These are phyloP conservation scores for Kwoniella dendrophila DNA, from an alignment of 768 basidiomycete genomes.

Conservation along the genomic window DNA sequence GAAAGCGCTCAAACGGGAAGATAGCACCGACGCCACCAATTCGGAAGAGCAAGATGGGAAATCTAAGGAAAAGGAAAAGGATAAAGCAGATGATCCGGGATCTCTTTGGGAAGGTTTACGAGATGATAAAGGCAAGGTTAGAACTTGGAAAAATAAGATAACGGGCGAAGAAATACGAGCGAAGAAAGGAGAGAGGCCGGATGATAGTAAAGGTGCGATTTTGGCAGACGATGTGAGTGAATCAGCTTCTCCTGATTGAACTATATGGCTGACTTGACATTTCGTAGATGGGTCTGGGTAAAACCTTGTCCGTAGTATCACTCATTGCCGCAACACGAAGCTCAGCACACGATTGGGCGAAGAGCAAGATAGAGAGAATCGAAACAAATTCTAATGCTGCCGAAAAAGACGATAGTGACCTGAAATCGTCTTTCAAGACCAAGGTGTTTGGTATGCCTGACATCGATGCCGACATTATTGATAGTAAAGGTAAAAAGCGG, in stretches of 20 bases:
- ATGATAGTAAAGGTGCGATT: constrained; percentile 76
- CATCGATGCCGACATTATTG: constrained; percentile 34
- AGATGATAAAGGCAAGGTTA: constrained; percentile 53
- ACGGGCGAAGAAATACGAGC: constrained; percentile 70
- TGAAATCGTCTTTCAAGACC: constrained; percentile 38
- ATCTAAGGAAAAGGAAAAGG: constrained; percentile 58
- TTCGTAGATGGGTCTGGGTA: constrained; percentile 91
- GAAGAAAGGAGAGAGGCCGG: constrained; percentile 58
- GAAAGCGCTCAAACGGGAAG: constrained; percentile 25
- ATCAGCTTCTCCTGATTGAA: neutral
- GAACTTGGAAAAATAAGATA: constrained; percentile 75
- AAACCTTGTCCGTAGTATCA: constrained; percentile 93
- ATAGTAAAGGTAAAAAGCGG: constrained; percentile 68
- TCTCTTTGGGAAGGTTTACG: constrained; percentile 59
- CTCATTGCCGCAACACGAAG: constrained; percentile 82
- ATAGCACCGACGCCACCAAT: constrained; percentile 28
- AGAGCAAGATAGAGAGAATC: constrained; percentile 59
- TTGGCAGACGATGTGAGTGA: constrained; percentile 89
- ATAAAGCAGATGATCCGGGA: constrained; percentile 29
- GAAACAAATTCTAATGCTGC: constrained; percentile 16
- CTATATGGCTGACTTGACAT: constrained; percentile 5
- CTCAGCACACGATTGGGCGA: constrained; percentile 69
- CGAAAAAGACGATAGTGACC: constrained; percentile 20
- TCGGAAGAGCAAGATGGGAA: constrained; percentile 53
- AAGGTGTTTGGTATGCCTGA: constrained; percentile 83